These are phyloP conservation scores for Avena insularis DNA, from an alignment of 176 grass and related monocot species.

Conservation along the genomic window DNA sequence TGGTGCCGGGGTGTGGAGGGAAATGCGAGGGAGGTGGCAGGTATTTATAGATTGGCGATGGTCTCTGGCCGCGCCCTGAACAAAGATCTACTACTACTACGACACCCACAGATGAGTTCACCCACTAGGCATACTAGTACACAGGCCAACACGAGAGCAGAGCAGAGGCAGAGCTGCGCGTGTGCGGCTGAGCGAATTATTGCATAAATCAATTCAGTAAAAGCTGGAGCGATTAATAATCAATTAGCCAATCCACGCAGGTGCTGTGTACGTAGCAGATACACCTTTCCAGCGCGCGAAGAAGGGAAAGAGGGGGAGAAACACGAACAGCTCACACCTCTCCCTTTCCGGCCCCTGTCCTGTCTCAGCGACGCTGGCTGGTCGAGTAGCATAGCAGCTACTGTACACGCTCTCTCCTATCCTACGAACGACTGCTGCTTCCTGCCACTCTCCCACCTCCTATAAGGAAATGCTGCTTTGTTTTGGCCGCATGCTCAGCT, in stretches of 20 bases:
- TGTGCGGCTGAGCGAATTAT: constrained; percentile 29
- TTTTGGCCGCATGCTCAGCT: constrained; percentile 15
- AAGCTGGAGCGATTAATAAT: not conserved
- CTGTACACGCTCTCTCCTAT: constrained; percentile 19
- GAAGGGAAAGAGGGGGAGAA: not conserved
- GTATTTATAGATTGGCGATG: constrained; percentile 63
- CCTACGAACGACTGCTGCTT: not conserved
- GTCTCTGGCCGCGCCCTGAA: not conserved
- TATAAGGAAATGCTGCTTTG: not conserved
- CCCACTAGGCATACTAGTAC: not conserved
- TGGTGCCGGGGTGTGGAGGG: constrained; percentile 40
- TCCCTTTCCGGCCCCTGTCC: constrained; percentile 41
- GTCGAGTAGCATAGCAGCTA: not conserved
- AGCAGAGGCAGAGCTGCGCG: not conserved
- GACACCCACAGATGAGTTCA: not conserved
- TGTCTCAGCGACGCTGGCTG: constrained; percentile 5
- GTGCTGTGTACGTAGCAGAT: not conserved
- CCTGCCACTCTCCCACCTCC: constrained; percentile 9
- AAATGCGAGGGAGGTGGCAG: constrained; percentile 41
- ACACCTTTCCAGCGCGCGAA: not conserved
- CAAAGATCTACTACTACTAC: constrained; percentile 39
- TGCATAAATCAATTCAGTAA: not conserved
- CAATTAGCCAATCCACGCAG: not conserved
- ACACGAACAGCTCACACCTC: constrained; percentile 48
- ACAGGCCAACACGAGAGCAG: not conserved